phyloP scores from a whole-genome alignment of 2,329 filamentous ascomycete genomes.

The Neodidymelliopsis sp. region DNA sequence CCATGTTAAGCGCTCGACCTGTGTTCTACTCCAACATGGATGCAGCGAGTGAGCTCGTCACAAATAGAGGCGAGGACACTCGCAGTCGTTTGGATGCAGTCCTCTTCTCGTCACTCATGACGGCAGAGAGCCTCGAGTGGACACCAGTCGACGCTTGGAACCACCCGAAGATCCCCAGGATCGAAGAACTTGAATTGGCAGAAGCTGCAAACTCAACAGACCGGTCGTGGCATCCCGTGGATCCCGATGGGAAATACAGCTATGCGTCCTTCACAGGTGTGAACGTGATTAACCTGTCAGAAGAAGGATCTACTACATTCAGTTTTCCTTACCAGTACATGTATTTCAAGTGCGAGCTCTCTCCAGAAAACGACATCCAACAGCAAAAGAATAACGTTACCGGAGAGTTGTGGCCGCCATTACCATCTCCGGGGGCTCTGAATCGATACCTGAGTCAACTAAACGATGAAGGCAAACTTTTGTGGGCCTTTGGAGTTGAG shows the following conservation, averaged over 20 bases:
- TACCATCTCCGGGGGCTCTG: too few relatives aligned
- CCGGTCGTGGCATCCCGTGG: constrained; percentile 3
- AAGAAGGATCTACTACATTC: neutral
- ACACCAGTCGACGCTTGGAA: constrained; percentile 2
- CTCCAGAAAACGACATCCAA: constrained; percentile 1
- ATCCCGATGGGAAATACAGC: neutral
- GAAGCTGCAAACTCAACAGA: constrained; percentile 2
- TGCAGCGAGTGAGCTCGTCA: constrained; percentile 3
- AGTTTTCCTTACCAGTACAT: constrained; percentile 14
- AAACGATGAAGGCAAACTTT: too few relatives aligned
- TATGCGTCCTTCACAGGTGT: constrained; percentile 12
- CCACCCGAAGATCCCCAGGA: constrained; percentile 11
- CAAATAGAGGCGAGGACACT: neutral
- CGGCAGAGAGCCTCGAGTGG: constrained; percentile 2
- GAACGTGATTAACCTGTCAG: constrained; percentile 3
- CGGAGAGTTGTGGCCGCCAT: neutral
- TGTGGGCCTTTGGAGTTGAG: too few relatives aligned
- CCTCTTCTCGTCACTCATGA: constrained; percentile 4
- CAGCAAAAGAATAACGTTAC: too few relatives aligned
- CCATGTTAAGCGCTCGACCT: neutral
- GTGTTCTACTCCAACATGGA: constrained; percentile 12
- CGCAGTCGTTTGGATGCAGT: constrained; percentile 4
- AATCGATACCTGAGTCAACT: too few relatives aligned
- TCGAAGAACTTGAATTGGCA: constrained; percentile 6
- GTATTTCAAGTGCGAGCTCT: constrained; percentile 9